These are phyloP conservation scores for Penicillium palitans DNA, from an alignment of 2,329 filamentous ascomycete genomes.

Conservation along the genomic window DNA sequence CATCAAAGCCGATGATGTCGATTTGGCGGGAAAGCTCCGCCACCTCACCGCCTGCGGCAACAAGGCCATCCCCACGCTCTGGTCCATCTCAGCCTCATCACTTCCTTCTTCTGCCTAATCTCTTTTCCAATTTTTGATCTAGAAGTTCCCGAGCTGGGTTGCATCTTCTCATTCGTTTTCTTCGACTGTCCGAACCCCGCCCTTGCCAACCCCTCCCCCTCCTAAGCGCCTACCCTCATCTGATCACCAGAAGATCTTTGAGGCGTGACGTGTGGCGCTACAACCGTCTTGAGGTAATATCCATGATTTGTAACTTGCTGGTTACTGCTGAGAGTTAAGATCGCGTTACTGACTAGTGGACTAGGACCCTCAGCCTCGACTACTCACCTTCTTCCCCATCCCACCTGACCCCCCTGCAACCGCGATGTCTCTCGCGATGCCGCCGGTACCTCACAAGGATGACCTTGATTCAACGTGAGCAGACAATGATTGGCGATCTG, in stretches of 20 bases:
- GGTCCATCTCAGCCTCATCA: conserved; percentile 24
- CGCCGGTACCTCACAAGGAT: conserved; percentile 56
- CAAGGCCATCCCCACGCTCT: conserved; percentile 20
- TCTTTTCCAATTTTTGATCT: conserved; percentile 7
- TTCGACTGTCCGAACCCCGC: neutral
- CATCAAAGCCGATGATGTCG: conserved; percentile 14
- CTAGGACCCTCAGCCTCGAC: conserved; percentile 5
- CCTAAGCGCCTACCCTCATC: neutral
- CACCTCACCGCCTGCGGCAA: conserved; percentile 29
- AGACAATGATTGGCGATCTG: neutral
- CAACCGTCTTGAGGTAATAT: conserved; percentile 10
- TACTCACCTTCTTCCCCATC: conserved; percentile 1
- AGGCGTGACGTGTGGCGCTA: conserved; percentile 21
- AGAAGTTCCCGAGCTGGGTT: neutral
- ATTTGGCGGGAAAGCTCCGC: conserved; percentile 13
- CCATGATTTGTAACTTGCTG: neutral
- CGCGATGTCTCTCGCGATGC: conserved; percentile 41
- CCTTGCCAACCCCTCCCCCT: neutral
- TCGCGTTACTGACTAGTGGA: neutral
- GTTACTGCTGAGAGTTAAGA: neutral
- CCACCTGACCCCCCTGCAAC: conserved; percentile 9
- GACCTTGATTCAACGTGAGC: conserved; percentile 64
- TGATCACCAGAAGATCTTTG: conserved; percentile 8
- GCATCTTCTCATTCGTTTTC: neutral
- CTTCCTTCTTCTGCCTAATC: conserved; percentile 21